Conservation (phyloP, 768 basidiomycete genomes). For the Clathrus columnatus region DNA sequence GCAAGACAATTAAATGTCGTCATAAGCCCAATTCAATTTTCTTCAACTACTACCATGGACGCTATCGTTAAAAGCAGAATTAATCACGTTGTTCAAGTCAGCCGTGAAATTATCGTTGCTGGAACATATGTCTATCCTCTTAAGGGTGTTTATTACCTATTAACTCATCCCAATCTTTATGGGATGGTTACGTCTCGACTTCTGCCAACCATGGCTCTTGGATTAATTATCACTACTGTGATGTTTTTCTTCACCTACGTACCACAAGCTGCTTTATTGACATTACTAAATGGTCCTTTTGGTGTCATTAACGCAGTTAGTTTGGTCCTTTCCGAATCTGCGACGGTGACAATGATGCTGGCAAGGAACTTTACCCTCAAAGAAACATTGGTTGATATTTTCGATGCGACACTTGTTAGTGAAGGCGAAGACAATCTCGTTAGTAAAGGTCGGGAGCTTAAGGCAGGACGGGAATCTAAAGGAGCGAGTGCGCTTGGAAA, state of each 20-base stretch:
- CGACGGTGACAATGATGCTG: constrained; percentile 34
- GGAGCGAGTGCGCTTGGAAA: constrained; percentile 39
- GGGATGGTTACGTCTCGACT: constrained; percentile 12
- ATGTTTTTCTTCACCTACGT: constrained; percentile 54
- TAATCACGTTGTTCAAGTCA: not conserved
- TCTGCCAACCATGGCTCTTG: constrained; percentile 10
- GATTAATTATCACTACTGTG: constrained; percentile 19
- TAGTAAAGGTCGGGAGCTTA: constrained; percentile 28
- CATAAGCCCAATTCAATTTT: no score
- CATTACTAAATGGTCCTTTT: constrained; percentile 55
- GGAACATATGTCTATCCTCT: constrained; percentile 15
- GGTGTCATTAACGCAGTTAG: constrained; percentile 38
- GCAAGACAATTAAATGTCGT: no score
- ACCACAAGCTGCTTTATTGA: constrained; percentile 57
- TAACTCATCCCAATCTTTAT: constrained; percentile 15
- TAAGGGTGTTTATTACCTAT: constrained; percentile 14
- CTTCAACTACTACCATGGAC: not conserved
- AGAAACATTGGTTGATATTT: constrained; percentile 34
- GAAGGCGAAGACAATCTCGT: constrained; percentile 35
- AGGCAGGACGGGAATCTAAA: constrained; percentile 17
- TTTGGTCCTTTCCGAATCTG: constrained; percentile 35
- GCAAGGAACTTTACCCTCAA: constrained; percentile 38
- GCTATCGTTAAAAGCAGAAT: not conserved
- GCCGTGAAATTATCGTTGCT: constrained; percentile 11
- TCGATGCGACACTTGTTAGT: constrained; percentile 37